Percentiles rank a stretch among this genome's conserved stretches.
Conservation (phyloP, 2,329 filamentous ascomycete genomes). For the Ascochyta fabae region DNA sequence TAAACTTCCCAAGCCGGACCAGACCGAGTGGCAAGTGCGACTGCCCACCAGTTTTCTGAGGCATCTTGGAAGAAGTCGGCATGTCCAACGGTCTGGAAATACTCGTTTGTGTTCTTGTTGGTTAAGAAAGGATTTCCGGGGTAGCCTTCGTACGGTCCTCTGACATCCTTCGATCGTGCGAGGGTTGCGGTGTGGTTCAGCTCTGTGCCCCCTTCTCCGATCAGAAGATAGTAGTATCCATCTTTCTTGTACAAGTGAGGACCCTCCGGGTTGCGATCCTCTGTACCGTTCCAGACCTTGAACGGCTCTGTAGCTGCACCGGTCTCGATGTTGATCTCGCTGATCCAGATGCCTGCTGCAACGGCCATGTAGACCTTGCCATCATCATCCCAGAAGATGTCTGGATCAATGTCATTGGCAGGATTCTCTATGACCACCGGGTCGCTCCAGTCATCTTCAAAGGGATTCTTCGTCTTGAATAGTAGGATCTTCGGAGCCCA, state of each 20-base stretch:
- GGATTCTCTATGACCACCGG: conserved; percentile 37
- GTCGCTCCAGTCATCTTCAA: conserved; percentile 26
- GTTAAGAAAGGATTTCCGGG: conserved; percentile 49
- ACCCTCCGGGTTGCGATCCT: conserved; percentile 39
- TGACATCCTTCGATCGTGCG: conserved; percentile 41
- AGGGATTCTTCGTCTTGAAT: conserved; percentile 26
- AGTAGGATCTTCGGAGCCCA: conserved; percentile 11
- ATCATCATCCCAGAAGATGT: conserved; percentile 63
- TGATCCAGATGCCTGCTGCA: conserved; percentile 34
- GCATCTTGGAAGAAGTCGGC: conserved; percentile 38
- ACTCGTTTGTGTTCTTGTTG: conserved; percentile 42
- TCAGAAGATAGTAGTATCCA: conserved; percentile 42
- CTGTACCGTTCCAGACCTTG: conserved; percentile 49
- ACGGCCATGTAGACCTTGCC: conserved; percentile 57
- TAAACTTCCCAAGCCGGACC: conserved; percentile 19
- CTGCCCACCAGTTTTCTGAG: conserved; percentile 34
- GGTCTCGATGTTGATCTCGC: conserved; percentile 43
- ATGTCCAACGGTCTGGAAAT: conserved; percentile 43
- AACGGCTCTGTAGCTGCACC: conserved; percentile 32
- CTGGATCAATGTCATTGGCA: conserved; percentile 53
- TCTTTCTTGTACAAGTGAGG: conserved; percentile 49
- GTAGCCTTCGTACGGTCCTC: conserved; percentile 45
- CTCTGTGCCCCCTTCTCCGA: conserved; percentile 46
- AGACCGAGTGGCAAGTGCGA: conserved; percentile 32
- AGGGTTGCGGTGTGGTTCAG: conserved; percentile 45